Percentiles rank a stretch among this genome's conserved stretches.
Evolutionary conservation across 805 yeast species (phyloP).

Genomic region (Suhomyces sp.): DNA sequence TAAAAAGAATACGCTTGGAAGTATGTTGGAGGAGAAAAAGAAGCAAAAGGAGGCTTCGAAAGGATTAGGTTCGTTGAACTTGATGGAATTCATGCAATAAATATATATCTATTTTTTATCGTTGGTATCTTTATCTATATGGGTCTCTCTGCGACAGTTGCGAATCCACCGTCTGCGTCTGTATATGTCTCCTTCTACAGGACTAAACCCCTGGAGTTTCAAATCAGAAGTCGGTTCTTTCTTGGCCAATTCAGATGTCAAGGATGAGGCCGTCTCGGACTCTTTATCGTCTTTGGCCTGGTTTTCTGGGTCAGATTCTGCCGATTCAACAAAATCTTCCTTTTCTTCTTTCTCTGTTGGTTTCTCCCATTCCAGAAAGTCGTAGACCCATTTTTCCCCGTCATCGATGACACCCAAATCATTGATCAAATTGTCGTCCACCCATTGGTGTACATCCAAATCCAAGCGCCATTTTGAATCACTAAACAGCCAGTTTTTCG

Average conservation of each 20-base stretch:
- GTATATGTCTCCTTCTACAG: conserved; percentile 34
- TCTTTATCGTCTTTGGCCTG: conserved; percentile 20
- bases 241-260: no score
- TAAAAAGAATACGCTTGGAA: conserved; percentile 42
- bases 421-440: conserved; percentile 43
- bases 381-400: conserved; percentile 87
- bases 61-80: conserved; percentile 35
- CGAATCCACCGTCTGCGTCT: conserved; percentile 72
- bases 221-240: no score
- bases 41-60: conserved; percentile 30
- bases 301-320: conserved; percentile 4
- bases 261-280: neutral
- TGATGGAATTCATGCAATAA: conserved; percentile 37
- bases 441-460: conserved; percentile 64
- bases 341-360: neutral
- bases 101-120: neutral
- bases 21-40: conserved; percentile 42
- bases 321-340: neutral
- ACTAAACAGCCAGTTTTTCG: conserved; percentile 55
- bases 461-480: conserved; percentile 63
- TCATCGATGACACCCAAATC: conserved; percentile 61
- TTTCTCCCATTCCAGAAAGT: conserved; percentile 27
- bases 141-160: conserved; percentile 23
- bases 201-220: neutral
- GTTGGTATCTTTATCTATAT: neutral